Conservation (phyloP, 768 basidiomycete species). For the Mycena galericulata region DNA sequence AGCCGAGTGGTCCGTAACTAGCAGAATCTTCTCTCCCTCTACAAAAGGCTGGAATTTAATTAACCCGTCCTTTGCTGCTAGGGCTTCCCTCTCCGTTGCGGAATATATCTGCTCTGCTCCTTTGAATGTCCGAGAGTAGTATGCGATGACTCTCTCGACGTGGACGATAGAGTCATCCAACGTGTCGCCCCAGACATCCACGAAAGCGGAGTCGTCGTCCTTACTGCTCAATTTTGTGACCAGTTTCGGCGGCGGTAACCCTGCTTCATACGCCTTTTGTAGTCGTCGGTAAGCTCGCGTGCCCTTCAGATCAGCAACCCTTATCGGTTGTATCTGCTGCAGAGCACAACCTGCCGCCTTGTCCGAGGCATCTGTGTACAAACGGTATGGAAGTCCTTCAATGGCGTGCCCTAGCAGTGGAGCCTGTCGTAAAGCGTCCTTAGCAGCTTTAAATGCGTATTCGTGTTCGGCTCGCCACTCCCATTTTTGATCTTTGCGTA, state of each 20-base stretch:
- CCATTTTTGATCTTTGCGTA: slow-evolving; percentile 7
- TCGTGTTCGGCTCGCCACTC: slow-evolving; percentile 21
- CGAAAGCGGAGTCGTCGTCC: not conserved
- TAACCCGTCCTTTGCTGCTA: slow-evolving; percentile 41
- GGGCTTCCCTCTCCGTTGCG: slow-evolving; percentile 41
- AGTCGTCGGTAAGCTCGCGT: slow-evolving; percentile 18
- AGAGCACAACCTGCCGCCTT: too few species aligned
- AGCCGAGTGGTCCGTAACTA: too few species aligned
- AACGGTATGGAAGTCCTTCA: slow-evolving; percentile 36
- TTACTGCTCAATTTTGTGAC: not conserved
- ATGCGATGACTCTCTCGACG: slow-evolving; percentile 20
- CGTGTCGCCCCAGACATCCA: not conserved
- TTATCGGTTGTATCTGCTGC: too few species aligned
- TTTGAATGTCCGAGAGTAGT: slow-evolving; percentile 28
- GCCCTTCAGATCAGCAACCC: slow-evolving; percentile 2
- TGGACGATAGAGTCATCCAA: not conserved
- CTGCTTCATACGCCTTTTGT: slow-evolving; percentile 21
- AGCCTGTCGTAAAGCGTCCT: slow-evolving; percentile 34
- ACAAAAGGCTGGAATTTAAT: slow-evolving; percentile 4
- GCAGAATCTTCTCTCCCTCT: too few species aligned
- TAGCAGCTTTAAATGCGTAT: slow-evolving; percentile 35
- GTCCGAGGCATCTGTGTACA: slow-evolving; percentile 42
- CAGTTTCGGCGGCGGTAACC: not conserved
- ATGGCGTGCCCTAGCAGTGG: slow-evolving; percentile 40
- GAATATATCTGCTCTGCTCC: slow-evolving; percentile 41